Evolutionary conservation across 305 asterid genomes (phyloP).

Genomic region (Plantago coronopus): DNA sequence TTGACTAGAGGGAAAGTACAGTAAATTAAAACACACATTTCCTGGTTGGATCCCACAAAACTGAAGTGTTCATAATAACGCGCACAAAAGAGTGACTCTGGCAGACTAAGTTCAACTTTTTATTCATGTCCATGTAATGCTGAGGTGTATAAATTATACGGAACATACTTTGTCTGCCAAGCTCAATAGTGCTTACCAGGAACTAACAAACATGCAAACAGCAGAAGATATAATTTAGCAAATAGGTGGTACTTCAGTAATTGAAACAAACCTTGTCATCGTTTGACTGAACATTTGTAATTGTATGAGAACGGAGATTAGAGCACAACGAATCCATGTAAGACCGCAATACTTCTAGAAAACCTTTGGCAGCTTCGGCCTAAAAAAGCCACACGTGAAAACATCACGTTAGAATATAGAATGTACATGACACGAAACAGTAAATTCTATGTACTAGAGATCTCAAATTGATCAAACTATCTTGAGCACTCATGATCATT

Average conservation of each 20-base stretch:
- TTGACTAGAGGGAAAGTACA: neutral
- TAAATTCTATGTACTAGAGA: neutral
- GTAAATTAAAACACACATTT: neutral
- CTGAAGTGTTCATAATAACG: neutral
- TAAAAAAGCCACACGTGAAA: conserved; percentile 26
- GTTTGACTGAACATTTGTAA: conserved; percentile 96
- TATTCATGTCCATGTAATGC: neutral
- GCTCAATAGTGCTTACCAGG: neutral
- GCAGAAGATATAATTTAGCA: neutral
- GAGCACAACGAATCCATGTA: conserved; percentile 85
- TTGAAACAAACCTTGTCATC: conserved; percentile 75
- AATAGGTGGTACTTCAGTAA: conserved; percentile 16
- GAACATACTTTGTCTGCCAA: neutral
- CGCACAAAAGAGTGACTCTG: neutral
- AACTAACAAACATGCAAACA: neutral
- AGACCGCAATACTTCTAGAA: conserved; percentile 59
- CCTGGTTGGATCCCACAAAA: neutral
- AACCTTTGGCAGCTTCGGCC: conserved; percentile 94
- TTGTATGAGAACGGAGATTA: conserved; percentile 90
- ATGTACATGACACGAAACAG: conserved; percentile 8
- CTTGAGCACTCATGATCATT: too few species aligned
- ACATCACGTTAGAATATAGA: conserved; percentile 9
- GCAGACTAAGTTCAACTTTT: too few species aligned
- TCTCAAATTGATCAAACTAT: too few species aligned
- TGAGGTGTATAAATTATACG: neutral